phyloP scores from a whole-genome alignment of 345 rosid species.

The Citrus mangshanensis region DNA sequence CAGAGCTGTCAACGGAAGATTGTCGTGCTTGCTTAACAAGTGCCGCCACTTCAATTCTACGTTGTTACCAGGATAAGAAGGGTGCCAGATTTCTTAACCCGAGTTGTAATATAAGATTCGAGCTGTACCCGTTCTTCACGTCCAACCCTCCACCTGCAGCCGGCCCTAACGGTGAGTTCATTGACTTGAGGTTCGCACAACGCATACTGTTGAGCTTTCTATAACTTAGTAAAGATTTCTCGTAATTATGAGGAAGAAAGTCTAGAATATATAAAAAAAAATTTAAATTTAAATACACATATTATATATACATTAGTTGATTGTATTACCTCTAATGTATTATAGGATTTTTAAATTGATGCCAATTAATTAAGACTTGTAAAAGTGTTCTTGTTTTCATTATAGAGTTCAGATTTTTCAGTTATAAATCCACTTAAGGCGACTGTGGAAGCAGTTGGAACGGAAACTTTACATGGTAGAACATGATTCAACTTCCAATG shows the following conservation, averaged over 20 bases:
- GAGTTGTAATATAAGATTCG: conserved; percentile 22
- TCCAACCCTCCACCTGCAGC: background rate
- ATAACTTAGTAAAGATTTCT: too few species aligned
- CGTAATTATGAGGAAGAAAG: too few species aligned
- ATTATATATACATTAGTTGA: too few species aligned
- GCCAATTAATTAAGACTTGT: too few species aligned
- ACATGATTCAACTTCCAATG: too few species aligned
- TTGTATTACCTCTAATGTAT: too few species aligned
- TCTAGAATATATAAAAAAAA: too few species aligned
- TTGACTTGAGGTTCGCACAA: background rate
- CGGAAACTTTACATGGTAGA: background rate
- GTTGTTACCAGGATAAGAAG: background rate
- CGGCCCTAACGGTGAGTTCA: background rate
- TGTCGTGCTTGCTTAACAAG: background rate
- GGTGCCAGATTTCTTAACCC: conserved; percentile 17
- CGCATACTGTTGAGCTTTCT: too few species aligned
- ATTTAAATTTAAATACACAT: too few species aligned
- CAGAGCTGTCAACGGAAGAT: background rate
- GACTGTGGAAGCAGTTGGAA: background rate
- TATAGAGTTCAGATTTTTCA: background rate
- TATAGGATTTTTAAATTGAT: too few species aligned
- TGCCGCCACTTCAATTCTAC: background rate
- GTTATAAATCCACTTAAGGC: background rate
- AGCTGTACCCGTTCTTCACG: conserved; percentile 6
- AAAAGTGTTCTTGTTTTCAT: too few species aligned